Evolutionary conservation across 371 early-diverging fungal genomes (phyloP).

Genomic region (Lichtheimia corymbifera): DNA sequence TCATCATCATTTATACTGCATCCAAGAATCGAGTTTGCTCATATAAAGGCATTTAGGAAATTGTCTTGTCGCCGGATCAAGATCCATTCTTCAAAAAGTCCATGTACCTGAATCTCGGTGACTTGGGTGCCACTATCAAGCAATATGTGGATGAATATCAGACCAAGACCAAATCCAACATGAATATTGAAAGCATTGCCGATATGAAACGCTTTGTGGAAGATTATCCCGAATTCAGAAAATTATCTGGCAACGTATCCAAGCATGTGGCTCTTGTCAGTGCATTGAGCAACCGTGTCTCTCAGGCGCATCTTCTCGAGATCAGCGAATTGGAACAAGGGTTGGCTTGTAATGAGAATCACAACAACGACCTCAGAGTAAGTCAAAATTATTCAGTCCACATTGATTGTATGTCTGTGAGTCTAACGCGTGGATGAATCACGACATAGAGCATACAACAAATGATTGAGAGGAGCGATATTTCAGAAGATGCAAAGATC

Average conservation of each 20-base stretch:
- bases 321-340: slow-evolving; percentile 94
- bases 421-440: not conserved
- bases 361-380: slow-evolving; percentile 79
- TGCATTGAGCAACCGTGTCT: slow-evolving; percentile 86
- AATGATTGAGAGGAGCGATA: slow-evolving; percentile 63
- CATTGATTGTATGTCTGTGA: not conserved
- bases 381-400: not conserved
- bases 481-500: slow-evolving; percentile 77
- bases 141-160: slow-evolving; percentile 93
- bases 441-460: slow-evolving; percentile 60
- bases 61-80: slow-evolving; percentile 84
- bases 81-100: slow-evolving; percentile 90
- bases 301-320: slow-evolving; percentile 71
- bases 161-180: slow-evolving; percentile 81
- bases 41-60: slow-evolving; percentile 56
- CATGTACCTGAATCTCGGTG: slow-evolving; percentile 92
- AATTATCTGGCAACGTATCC: slow-evolving; percentile 91
- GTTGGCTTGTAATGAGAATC: slow-evolving; percentile 86
- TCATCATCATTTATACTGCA: too few relatives aligned
- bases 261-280: slow-evolving; percentile 96
- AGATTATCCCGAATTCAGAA: slow-evolving; percentile 95
- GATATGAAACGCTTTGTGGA: slow-evolving; percentile 99
- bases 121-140: slow-evolving; percentile 92
- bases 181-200: slow-evolving; percentile 89
- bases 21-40: not conserved